A percentile compares a stretch with the other conserved stretches of the same genome.
These are phyloP conservation scores for Ophiostoma montium DNA, from an alignment of 2,329 filamentous ascomycete genomes.

Conservation along the genomic window DNA sequence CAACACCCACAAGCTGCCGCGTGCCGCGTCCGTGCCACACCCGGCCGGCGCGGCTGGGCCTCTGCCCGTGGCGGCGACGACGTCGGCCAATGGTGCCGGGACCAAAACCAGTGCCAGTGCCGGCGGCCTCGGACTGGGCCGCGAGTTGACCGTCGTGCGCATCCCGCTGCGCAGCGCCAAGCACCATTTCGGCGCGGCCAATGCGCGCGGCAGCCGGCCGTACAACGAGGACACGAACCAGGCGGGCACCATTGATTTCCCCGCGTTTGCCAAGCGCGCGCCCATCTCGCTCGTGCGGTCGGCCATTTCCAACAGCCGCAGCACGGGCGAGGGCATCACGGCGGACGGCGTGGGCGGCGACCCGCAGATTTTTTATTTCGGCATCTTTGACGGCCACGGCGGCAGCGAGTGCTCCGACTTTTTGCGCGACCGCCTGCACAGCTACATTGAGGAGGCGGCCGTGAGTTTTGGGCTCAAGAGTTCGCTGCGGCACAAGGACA, in stretches of 20 bases:
- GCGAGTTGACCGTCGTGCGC: slow-evolving; percentile 84
- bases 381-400: slow-evolving; percentile 90
- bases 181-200: slow-evolving; percentile 79
- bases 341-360: slow-evolving; percentile 66
- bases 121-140: slow-evolving; percentile 26
- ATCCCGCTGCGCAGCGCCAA: slow-evolving; percentile 90
- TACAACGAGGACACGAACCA: slow-evolving; percentile 94
- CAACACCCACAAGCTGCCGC: slow-evolving; percentile 65
- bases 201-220: slow-evolving; percentile 65
- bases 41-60: slow-evolving; percentile 33
- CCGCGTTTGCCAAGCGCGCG: slow-evolving; percentile 75
- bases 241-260: slow-evolving; percentile 82
- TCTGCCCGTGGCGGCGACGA: slow-evolving; percentile 31
- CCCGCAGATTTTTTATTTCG: slow-evolving; percentile 96
- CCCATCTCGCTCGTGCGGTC: slow-evolving; percentile 46
- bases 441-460: slow-evolving; percentile 75
- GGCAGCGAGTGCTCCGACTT: slow-evolving; percentile 82
- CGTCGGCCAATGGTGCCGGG: slow-evolving; percentile 26
- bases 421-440: slow-evolving; percentile 68
- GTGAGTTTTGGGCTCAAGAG: slow-evolving; percentile 63
- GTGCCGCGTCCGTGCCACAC: slow-evolving; percentile 71
- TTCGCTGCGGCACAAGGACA: slow-evolving; percentile 41
- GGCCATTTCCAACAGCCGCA: slow-evolving; percentile 33
- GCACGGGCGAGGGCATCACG: slow-evolving; percentile 45
- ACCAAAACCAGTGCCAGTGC: slow-evolving; percentile 26